Percentiles rank a stretch among this genome's conserved stretches.
Conservation (phyloP, 208 protist species). For the Acanthamoeba culbertsoni region DNA sequence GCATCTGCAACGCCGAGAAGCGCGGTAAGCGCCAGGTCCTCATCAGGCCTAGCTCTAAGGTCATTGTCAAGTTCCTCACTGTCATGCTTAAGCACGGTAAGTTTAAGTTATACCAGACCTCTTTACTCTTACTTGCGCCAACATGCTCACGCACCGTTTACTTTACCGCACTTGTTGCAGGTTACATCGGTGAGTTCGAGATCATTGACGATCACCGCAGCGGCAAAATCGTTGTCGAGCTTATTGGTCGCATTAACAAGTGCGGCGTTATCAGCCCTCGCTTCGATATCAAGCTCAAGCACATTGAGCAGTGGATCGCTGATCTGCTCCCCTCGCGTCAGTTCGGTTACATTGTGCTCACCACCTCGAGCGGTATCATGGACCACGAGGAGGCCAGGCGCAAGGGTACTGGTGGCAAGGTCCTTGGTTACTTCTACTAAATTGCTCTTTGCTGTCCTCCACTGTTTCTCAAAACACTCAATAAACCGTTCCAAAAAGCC, state of each 20-base stretch:
- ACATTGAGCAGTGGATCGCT: constrained; percentile 98
- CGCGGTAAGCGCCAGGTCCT: constrained; percentile 97
- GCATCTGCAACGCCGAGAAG: constrained; percentile 98
- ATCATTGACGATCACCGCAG: constrained; percentile 99
- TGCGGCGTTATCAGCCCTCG: constrained; percentile 99
- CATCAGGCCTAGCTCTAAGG: constrained; percentile 98
- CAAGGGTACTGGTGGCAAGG: constrained; percentile 99
- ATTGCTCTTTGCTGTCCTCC: neutral
- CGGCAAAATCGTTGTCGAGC: constrained; percentile 99
- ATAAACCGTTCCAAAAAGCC: neutral
- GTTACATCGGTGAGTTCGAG: constrained; percentile 99
- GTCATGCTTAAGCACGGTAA: constrained; percentile 99
- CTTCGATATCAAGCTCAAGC: constrained; percentile 94
- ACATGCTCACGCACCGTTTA: no score
- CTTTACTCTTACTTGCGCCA: neutral
- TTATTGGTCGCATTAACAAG: constrained; percentile 99
- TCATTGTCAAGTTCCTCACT: constrained; percentile 99
- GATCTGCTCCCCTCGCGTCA: constrained; percentile 99
- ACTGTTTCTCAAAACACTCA: neutral
- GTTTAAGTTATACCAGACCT: neutral
- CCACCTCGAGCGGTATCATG: constrained; percentile 99
- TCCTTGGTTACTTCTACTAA: constrained; percentile 99
- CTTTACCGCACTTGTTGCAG: constrained; percentile 64
- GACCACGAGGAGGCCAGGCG: constrained; percentile 99
- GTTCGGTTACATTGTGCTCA: constrained; percentile 99